Conservation (phyloP, 2,329 filamentous ascomycete genomes). For the Microdochium trichocladiopsis region DNA sequence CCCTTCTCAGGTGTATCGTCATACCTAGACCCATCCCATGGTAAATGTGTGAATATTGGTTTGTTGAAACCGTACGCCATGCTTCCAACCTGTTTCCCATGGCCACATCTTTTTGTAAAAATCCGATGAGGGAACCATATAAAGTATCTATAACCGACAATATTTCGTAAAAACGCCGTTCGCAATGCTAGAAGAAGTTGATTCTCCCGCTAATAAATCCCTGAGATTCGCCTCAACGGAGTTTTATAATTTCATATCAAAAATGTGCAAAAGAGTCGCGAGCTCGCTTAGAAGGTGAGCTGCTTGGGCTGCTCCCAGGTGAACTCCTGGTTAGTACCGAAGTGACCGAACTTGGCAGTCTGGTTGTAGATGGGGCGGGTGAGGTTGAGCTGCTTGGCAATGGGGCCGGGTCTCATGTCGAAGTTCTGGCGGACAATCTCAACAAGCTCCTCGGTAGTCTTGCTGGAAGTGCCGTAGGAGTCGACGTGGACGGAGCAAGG, state of each 20-base stretch:
- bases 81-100: slow-evolving; percentile 15
- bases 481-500: slow-evolving; percentile 97
- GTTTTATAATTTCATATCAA: slow-evolving; percentile 7
- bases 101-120: slow-evolving; percentile 18
- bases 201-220: slow-evolving; percentile 25
- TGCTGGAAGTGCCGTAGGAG: slow-evolving; percentile 89
- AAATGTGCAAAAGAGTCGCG: slow-evolving; percentile 1
- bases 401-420: slow-evolving; percentile 95
- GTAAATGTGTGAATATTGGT: slow-evolving; percentile 3
- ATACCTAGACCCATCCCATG: neutral
- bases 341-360: slow-evolving; percentile 99
- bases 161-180: slow-evolving; percentile 23
- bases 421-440: slow-evolving; percentile 95
- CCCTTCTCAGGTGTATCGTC: neutral
- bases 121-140: slow-evolving; percentile 27
- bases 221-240: slow-evolving; percentile 16
- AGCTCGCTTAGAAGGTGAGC: slow-evolving; percentile 71
- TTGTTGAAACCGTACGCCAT: slow-evolving; percentile 32
- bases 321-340: slow-evolving; percentile 93
- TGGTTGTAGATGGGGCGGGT: slow-evolving; percentile 95
- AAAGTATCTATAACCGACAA: slow-evolving; percentile 21
- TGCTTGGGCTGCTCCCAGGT: slow-evolving; percentile 97
- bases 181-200: slow-evolving; percentile 31
- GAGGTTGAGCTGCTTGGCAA: slow-evolving; percentile 94
- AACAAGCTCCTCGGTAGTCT: slow-evolving; percentile 87